These are phyloP conservation scores for Pugionium cornutum DNA, from an alignment of 345 rosid species.

Conservation along the genomic window DNA sequence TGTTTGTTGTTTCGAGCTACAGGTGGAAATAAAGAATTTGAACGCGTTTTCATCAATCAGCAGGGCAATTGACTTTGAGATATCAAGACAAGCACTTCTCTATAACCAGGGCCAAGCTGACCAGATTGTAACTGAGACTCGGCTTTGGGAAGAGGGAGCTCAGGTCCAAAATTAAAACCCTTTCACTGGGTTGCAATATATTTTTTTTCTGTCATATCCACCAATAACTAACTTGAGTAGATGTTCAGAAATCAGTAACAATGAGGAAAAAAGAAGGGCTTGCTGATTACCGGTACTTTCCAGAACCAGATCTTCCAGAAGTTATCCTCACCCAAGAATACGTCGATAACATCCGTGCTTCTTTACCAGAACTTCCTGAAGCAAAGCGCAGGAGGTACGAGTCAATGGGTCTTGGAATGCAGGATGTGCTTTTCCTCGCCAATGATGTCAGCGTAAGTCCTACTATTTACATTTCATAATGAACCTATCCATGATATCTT, in stretches of 20 bases:
- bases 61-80: conserved; percentile 91
- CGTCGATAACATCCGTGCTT: conserved; percentile 53
- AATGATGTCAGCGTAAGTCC: conserved; percentile 71
- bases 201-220: neutral
- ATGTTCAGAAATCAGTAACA: conserved; percentile 76
- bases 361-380: conserved; percentile 93
- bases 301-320: conserved; percentile 96
- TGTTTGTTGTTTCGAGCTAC: conserved; percentile 30
- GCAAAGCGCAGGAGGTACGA: conserved; percentile 80
- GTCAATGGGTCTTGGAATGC: conserved; percentile 84
- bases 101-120: conserved; percentile 66
- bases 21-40: conserved; percentile 94
- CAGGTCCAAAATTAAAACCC: conserved; percentile 51
- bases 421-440: conserved; percentile 93
- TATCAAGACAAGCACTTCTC: conserved; percentile 71
- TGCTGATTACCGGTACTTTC: conserved; percentile 89
- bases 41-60: conserved; percentile 86
- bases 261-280: conserved; percentile 99
- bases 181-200: conserved; percentile 17
- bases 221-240: conserved; percentile 25
- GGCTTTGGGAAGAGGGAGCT: conserved; percentile 95
- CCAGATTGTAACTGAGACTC: conserved; percentile 85
- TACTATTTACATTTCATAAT: conserved; percentile 8
- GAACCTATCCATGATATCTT: neutral
- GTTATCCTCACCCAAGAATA: conserved; percentile 69